These are phyloP conservation scores for Abrus pulchellus DNA, from an alignment of 306 rosid genomes.

Conservation along the genomic window DNA sequence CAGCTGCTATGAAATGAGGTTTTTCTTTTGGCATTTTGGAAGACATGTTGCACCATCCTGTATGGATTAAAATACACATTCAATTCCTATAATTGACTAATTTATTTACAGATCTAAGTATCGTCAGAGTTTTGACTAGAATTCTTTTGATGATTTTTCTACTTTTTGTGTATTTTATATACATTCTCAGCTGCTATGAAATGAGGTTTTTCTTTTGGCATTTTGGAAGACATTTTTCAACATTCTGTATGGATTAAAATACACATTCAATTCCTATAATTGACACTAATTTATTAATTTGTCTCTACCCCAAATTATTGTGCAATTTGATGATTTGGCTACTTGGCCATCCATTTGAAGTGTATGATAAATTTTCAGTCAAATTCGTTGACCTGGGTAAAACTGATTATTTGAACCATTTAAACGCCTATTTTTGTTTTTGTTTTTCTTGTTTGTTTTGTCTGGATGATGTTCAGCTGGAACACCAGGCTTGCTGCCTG, in stretches of 20 bases:
- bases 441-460: neutral
- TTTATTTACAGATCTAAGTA: neutral
- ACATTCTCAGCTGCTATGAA: neutral
- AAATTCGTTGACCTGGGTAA: neutral
- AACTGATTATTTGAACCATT: neutral
- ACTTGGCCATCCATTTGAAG: neutral
- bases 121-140: conserved; percentile 2
- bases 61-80: neutral
- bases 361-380: conserved; percentile 3
- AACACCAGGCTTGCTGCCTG: neutral
- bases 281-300: too few species aligned
- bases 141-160: conserved; percentile 13
- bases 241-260: neutral
- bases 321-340: conserved; percentile 10
- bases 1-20: neutral
- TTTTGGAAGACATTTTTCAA: conserved; percentile 34
- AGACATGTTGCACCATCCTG: conserved; percentile 21
- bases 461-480: neutral
- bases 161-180: neutral
- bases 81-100: too few species aligned
- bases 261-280: too few species aligned
- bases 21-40: conserved; percentile 12
- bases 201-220: neutral
- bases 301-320: neutral
- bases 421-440: neutral